Conservation (phyloP, 495 filamentous ascomycete species). For the Daldinia decipiens region DNA sequence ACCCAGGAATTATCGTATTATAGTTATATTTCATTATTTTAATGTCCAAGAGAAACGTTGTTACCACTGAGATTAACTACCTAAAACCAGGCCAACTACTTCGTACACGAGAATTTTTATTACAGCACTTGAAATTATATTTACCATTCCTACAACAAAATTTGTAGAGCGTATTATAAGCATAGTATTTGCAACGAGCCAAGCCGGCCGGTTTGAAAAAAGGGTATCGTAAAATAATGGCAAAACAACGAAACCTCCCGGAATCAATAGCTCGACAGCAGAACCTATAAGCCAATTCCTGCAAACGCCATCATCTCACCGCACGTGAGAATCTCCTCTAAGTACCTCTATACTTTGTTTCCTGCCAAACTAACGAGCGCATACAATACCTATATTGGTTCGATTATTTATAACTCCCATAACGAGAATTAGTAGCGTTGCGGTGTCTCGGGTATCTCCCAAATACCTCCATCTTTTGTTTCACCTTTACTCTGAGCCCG, state of each 20-base stretch:
- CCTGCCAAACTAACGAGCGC: not conserved
- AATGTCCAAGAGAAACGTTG: not conserved
- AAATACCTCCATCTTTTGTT: slow-evolving; percentile 21
- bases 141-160: not conserved
- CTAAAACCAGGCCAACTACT: not conserved
- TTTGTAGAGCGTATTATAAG: not conserved
- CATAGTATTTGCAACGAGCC: slow-evolving; percentile 5
- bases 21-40: not conserved
- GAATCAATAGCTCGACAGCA: not conserved
- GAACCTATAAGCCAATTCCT: not conserved
- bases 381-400: not conserved
- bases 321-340: not conserved
- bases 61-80: not conserved
- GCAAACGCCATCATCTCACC: slow-evolving; percentile 21
- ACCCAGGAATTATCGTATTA: not conserved
- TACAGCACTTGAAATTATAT: not conserved
- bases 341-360: not conserved
- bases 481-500: slow-evolving; percentile 29
- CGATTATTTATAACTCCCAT: not conserved
- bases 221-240: slow-evolving; percentile 34
- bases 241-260: not conserved
- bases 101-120: not conserved
- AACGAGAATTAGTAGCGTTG: slow-evolving; percentile 22
- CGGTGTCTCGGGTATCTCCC: slow-evolving; percentile 49
- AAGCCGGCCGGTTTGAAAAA: slow-evolving; percentile 6